Conservation (phyloP, 495 filamentous ascomycete species). For the Echria macrotheca region DNA sequence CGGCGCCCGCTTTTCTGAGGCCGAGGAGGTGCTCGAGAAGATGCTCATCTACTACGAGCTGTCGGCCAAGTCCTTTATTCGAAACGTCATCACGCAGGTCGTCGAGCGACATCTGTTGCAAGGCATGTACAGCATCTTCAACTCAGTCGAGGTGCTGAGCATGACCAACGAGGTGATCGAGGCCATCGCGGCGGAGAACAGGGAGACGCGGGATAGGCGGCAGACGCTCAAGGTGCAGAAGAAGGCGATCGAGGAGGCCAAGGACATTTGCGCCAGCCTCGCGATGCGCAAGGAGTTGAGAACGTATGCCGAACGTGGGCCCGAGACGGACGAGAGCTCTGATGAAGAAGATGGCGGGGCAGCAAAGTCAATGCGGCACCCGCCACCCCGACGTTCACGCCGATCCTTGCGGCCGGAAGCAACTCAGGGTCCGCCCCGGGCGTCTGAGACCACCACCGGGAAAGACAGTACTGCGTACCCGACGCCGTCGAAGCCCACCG, state of each 20-base stretch:
- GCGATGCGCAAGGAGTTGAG: slow-evolving; percentile 37
- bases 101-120: slow-evolving; percentile 35
- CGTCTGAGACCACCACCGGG: not conserved
- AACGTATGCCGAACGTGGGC: slow-evolving; percentile 18
- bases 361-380: too few species aligned
- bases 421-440: too few species aligned
- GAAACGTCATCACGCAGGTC: slow-evolving; percentile 36
- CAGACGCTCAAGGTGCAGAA: slow-evolving; percentile 28
- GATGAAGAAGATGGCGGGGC: too few species aligned
- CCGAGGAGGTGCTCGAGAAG: slow-evolving; percentile 39
- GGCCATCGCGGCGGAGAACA: slow-evolving; percentile 35
- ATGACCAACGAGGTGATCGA: slow-evolving; percentile 28
- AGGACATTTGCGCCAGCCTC: slow-evolving; percentile 33
- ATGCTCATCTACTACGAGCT: slow-evolving; percentile 42
- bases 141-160: slow-evolving; percentile 29
- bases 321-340: slow-evolving; percentile 13
- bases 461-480: not conserved
- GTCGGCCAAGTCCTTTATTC: slow-evolving; percentile 32
- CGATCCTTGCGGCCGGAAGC: too few species aligned
- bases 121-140: slow-evolving; percentile 36
- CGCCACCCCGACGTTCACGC: too few species aligned
- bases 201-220: slow-evolving; percentile 31
- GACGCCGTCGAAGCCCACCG: too few species aligned
- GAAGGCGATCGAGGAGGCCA: slow-evolving; percentile 36
- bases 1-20: slow-evolving; percentile 28